These are phyloP conservation scores for Echeveria elegans DNA, from an alignment of 164 flowering plant genomes.

Conservation along the genomic window DNA sequence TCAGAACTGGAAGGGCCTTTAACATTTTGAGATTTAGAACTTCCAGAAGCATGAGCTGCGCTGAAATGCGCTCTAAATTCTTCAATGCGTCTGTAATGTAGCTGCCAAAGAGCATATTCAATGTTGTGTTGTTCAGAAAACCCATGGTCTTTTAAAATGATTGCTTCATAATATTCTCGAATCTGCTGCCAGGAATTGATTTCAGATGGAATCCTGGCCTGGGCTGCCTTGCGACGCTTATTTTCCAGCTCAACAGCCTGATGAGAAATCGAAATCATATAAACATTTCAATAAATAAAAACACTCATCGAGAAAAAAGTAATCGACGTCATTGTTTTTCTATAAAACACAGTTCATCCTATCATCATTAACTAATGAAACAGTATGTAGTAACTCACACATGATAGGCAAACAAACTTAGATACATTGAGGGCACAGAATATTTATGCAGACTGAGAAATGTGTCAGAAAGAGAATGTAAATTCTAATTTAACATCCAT, in stretches of 20 bases:
- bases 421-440: neutral
- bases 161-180: conserved; percentile 90
- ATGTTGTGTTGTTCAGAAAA: conserved; percentile 80
- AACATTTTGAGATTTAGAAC: conserved; percentile 42
- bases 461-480: neutral
- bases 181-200: conserved; percentile 84
- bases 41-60: conserved; percentile 45
- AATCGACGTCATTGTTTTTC: neutral
- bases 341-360: neutral
- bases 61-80: conserved; percentile 66
- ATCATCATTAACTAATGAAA: neutral
- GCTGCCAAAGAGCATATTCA: conserved; percentile 89
- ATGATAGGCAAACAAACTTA: neutral
- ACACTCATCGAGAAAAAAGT: neutral
- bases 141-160: conserved; percentile 75
- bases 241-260: conserved; percentile 80
- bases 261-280: neutral
- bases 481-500: neutral
- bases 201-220: conserved; percentile 71
- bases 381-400: neutral
- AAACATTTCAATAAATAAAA: neutral
- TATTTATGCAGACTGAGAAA: neutral
- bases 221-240: conserved; percentile 59
- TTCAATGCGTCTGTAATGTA: conserved; percentile 80
- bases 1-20: conserved; percentile 55